Percentiles rank a stretch among this genome's conserved stretches.
Evolutionary conservation across 495 filamentous ascomycete genomes (phyloP).

Genomic region (Talaromyces nanjingensis): DNA sequence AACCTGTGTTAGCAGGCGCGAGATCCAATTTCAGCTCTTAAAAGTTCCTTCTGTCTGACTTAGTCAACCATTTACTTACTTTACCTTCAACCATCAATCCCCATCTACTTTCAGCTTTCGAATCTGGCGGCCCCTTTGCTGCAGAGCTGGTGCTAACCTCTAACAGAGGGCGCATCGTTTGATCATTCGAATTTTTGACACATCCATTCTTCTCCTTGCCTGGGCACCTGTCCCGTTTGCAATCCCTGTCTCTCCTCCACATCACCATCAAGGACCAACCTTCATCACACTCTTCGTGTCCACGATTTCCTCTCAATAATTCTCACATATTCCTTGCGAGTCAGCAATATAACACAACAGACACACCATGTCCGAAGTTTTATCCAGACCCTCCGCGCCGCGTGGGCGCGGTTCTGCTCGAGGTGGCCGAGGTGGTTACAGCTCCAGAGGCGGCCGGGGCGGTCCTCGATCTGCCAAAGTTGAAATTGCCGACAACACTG

Average conservation of each 20-base stretch:
- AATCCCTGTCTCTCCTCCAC: constrained; percentile 5
- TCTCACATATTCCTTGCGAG: constrained; percentile 26
- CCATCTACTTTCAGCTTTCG: constrained; percentile 25
- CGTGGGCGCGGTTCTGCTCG: constrained; percentile 77
- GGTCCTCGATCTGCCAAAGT: constrained; percentile 64
- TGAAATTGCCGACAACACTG: constrained; percentile 46
- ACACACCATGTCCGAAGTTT: constrained; percentile 80
- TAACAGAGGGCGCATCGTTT: constrained; percentile 30
- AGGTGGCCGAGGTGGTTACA: constrained; percentile 77
- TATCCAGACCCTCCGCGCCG: constrained; percentile 65
- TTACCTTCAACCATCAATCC: constrained; percentile 15
- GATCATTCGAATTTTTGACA: constrained; percentile 18
- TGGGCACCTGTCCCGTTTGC: constrained; percentile 22
- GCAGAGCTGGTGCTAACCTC: constrained; percentile 35
- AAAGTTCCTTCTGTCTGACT: constrained; percentile 17
- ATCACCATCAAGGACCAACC: constrained; percentile 14
- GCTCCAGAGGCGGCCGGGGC: constrained; percentile 62
- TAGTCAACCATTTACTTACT: not conserved
- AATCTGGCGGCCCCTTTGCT: constrained; percentile 39
- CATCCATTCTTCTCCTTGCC: constrained; percentile 26
- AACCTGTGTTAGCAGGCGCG: constrained; percentile 3
- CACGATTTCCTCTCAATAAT: constrained; percentile 23
- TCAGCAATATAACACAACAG: constrained; percentile 24
- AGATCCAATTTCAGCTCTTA: constrained; percentile 12
- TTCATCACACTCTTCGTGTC: constrained; percentile 10